A percentile compares a stretch with the other conserved stretches of the same genome.
phyloP scores from a whole-genome alignment of 192 early-diverging fungal genomes.

The Backusella sp. region DNA sequence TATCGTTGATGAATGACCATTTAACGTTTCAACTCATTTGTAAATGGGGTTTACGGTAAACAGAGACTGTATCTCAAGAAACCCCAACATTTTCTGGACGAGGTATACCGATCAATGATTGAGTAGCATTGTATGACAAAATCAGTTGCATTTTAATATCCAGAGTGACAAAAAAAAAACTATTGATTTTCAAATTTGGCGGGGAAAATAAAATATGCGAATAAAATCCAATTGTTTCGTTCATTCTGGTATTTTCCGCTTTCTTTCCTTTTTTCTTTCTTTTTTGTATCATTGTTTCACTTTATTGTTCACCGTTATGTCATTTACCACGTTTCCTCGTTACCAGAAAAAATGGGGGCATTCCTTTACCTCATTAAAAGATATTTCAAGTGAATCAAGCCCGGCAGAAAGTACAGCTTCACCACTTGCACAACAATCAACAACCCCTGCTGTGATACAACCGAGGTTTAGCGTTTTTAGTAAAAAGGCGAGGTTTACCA shows the following conservation, averaged over 20 bases:
- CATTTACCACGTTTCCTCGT: conserved; percentile 10
- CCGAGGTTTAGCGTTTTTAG: conserved; percentile 14
- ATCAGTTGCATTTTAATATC: not conserved
- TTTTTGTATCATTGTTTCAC: not conserved
- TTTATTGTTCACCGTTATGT: not conserved
- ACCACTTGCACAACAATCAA: not conserved
- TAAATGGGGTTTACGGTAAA: not conserved
- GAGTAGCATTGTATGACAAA: not conserved
- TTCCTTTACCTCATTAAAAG: not conserved
- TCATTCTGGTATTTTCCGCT: not conserved
- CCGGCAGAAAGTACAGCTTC: not conserved
- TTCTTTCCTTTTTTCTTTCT: not conserved
- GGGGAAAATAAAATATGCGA: conserved; percentile 3
- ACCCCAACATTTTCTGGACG: not conserved
- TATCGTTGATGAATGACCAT: not conserved
- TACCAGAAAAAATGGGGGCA: conserved; percentile 2
- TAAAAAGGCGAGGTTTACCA: not conserved
- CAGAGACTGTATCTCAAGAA: not conserved
- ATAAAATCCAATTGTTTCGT: not conserved
- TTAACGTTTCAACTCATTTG: not conserved
- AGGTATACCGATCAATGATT: not conserved
- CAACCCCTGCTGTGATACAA: not conserved
- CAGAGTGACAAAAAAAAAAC: not conserved
- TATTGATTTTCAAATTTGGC: not conserved
- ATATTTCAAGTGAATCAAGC: not conserved